Evolutionary conservation across 2,329 filamentous ascomycete genomes (phyloP).

Genomic region (Leptodontidium sp.): DNA sequence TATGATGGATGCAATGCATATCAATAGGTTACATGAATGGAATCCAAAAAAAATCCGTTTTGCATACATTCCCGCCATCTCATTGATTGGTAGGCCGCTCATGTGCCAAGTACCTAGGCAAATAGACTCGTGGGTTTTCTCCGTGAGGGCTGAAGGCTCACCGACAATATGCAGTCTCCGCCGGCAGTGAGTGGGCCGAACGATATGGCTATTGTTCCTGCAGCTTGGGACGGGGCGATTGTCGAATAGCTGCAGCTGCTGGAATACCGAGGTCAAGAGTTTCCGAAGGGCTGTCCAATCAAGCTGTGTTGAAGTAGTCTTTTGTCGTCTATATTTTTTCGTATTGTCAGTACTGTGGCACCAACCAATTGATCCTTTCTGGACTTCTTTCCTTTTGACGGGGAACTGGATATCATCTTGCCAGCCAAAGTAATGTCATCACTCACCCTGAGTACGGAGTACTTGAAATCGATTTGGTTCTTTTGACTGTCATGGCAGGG

Average conservation of each 20-base stretch:
- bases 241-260: constrained; percentile 7
- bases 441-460: too few relatives aligned
- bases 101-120: background rate
- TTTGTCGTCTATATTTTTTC: too few relatives aligned
- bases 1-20: constrained; percentile 17
- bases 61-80: background rate
- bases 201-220: constrained; percentile 5
- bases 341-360: too few relatives aligned
- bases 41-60: constrained; percentile 1
- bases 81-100: background rate
- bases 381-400: too few relatives aligned
- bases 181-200: constrained; percentile 5
- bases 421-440: too few relatives aligned
- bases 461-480: too few relatives aligned
- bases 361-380: too few relatives aligned
- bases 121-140: constrained; percentile 2
- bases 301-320: too few relatives aligned
- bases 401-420: too few relatives aligned
- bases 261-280: background rate
- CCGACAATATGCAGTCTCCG: constrained; percentile 15
- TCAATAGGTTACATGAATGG: constrained; percentile 20
- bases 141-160: background rate
- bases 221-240: constrained; percentile 6
- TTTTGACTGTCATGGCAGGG: too few relatives aligned
- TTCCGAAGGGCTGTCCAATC: background rate